These are phyloP conservation scores for Hibiscus mutabilis DNA, from an alignment of 345 rosid species.

Conservation along the genomic window DNA sequence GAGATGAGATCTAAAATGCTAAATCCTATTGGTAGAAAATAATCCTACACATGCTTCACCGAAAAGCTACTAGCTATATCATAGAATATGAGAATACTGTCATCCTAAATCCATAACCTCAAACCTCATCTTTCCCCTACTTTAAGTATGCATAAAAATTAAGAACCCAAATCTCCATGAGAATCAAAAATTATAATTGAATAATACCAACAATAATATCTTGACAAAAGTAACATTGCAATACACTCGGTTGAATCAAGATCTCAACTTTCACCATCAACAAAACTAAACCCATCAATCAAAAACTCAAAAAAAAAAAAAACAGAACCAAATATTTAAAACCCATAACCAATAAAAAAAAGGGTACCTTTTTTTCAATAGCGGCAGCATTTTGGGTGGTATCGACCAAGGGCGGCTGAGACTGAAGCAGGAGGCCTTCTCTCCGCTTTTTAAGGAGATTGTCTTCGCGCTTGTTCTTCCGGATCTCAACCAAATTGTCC, in stretches of 20 bases:
- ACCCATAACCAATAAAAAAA: neutral
- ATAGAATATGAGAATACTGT: neutral
- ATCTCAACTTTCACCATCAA: conserved; percentile 5
- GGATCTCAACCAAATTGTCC: conserved; percentile 46
- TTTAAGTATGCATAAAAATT: neutral
- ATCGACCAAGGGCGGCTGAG: conserved; percentile 31
- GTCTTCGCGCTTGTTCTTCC: conserved; percentile 34
- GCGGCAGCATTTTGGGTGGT: conserved; percentile 26
- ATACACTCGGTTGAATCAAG: neutral
- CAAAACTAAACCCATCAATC: neutral
- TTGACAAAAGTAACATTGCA: too few species aligned
- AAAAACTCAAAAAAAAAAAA: conserved; percentile 9
- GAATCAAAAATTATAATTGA: neutral
- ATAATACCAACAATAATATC: neutral
- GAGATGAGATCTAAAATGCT: neutral
- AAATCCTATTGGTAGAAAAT: too few species aligned
- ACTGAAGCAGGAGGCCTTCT: conserved; percentile 37
- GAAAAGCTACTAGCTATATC: neutral
- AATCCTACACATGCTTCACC: too few species aligned
- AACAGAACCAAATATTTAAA: neutral
- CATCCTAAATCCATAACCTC: neutral
- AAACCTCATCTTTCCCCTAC: neutral
- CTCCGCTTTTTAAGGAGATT: conserved; percentile 46
- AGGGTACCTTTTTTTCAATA: conserved; percentile 40
- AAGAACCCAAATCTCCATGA: too few species aligned